Percentiles rank a stretch among this genome's conserved stretches.
Conservation (phyloP, 352 stramenopile genomes). For the Peronospora destructor region DNA sequence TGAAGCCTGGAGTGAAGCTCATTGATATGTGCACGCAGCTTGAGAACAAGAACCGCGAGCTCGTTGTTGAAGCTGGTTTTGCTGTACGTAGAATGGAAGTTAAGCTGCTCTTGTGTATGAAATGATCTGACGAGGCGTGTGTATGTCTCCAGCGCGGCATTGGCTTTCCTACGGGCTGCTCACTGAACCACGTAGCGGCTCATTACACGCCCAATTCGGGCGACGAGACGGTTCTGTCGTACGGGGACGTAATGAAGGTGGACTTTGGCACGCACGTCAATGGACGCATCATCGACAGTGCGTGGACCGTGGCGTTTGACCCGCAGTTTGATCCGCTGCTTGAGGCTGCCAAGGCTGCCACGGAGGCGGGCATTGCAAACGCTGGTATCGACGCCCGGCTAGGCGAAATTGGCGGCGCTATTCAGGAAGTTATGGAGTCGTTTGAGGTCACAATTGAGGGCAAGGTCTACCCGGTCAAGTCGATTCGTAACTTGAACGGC, state of each 20-base stretch:
- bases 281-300: conserved; percentile 95
- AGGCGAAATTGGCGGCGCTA: conserved; percentile 19
- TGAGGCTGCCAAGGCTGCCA: conserved; percentile 90
- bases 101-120: background rate
- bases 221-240: conserved; percentile 90
- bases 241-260: conserved; percentile 96
- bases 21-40: conserved; percentile 94
- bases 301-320: conserved; percentile 95
- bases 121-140: conserved; percentile 9
- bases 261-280: conserved; percentile 98
- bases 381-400: conserved; percentile 94
- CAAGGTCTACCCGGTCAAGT: conserved; percentile 92
- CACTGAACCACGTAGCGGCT: conserved; percentile 94
- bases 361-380: conserved; percentile 86
- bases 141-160: conserved; percentile 23
- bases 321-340: conserved; percentile 90
- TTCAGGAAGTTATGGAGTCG: conserved; percentile 27
- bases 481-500: conserved; percentile 96
- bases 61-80: conserved; percentile 91
- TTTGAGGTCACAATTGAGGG: conserved; percentile 92
- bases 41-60: conserved; percentile 94
- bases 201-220: conserved; percentile 97
- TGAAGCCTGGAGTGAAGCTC: conserved; percentile 94
- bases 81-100: conserved; percentile 29
- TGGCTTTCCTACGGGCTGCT: conserved; percentile 89